Conservation (phyloP, 305 asterid species). For the Fraxinus floribunda region DNA sequence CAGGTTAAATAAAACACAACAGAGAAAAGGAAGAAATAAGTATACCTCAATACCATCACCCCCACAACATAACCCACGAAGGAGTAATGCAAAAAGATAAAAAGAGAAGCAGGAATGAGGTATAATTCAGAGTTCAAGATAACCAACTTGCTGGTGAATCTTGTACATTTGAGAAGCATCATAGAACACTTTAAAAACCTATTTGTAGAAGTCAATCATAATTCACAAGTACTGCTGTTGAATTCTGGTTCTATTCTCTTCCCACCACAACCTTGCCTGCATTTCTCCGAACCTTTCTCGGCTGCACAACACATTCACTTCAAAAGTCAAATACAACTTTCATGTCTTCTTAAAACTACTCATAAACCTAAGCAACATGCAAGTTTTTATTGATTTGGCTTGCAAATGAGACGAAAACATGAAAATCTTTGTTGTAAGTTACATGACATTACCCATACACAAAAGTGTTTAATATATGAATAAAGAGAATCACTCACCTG, state of each 20-base stretch:
- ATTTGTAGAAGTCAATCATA: conserved; percentile 11
- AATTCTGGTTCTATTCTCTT: conserved; percentile 75
- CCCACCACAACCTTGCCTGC: conserved; percentile 95
- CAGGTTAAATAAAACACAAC: not conserved
- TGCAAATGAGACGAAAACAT: not conserved
- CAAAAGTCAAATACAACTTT: conserved; percentile 25
- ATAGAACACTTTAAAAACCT: conserved; percentile 10
- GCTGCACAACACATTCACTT: conserved; percentile 45
- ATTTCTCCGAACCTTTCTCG: conserved; percentile 86
- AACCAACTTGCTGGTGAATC: conserved; percentile 15
- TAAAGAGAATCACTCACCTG: conserved; percentile 52
- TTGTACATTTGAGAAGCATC: conserved; percentile 15
- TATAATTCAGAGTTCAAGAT: conserved; percentile 16
- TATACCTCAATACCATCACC: not conserved
- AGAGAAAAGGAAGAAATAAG: not conserved
- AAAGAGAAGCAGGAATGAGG: not conserved
- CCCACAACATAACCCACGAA: not conserved
- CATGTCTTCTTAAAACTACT: not conserved
- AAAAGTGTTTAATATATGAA: not conserved
- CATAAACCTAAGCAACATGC: not conserved
- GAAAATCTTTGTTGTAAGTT: not conserved
- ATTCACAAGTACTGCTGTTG: conserved; percentile 75
- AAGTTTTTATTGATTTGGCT: not conserved
- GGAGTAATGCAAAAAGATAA: not conserved
- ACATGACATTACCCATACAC: not conserved